phyloP scores from a whole-genome alignment of 176 grass and related monocot genomes.

The Microstegium vimineum region DNA sequence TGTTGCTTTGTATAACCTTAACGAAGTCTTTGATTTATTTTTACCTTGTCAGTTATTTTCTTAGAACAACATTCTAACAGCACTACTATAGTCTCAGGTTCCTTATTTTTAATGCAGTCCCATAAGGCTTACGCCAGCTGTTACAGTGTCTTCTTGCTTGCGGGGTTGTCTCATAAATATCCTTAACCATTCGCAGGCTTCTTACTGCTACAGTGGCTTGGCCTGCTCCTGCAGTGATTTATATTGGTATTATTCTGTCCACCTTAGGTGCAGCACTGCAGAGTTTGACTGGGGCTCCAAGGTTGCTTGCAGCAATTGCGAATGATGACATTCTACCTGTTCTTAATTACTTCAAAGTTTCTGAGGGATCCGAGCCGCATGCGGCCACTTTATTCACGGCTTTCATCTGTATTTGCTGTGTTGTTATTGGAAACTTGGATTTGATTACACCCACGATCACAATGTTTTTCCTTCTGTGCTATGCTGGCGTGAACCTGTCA shows the following conservation, averaged over 20 bases:
- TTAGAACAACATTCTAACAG: background rate
- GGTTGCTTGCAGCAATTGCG: slow-evolving; percentile 89
- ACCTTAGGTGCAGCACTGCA: slow-evolving; percentile 97
- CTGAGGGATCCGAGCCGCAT: slow-evolving; percentile 84
- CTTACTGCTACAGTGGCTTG: slow-evolving; percentile 95
- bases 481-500: slow-evolving; percentile 89
- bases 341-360: slow-evolving; percentile 91
- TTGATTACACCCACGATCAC: slow-evolving; percentile 96
- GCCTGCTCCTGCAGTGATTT: slow-evolving; percentile 90
- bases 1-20: background rate
- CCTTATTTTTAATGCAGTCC: slow-evolving; percentile 5
- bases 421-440: slow-evolving; percentile 93
- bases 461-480: slow-evolving; percentile 98
- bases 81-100: background rate
- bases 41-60: background rate
- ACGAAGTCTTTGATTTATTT: background rate
- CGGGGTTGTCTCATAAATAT: slow-evolving; percentile 28
- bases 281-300: slow-evolving; percentile 90
- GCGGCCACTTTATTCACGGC: slow-evolving; percentile 84
- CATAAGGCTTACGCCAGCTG: background rate
- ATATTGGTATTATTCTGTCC: slow-evolving; percentile 93
- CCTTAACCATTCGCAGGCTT: slow-evolving; percentile 51
- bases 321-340: slow-evolving; percentile 98
- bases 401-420: slow-evolving; percentile 87
- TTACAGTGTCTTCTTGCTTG: slow-evolving; percentile 11